phyloP scores from a whole-genome alignment of 495 filamentous ascomycete species.

The Hypoxylon lenormandii region DNA sequence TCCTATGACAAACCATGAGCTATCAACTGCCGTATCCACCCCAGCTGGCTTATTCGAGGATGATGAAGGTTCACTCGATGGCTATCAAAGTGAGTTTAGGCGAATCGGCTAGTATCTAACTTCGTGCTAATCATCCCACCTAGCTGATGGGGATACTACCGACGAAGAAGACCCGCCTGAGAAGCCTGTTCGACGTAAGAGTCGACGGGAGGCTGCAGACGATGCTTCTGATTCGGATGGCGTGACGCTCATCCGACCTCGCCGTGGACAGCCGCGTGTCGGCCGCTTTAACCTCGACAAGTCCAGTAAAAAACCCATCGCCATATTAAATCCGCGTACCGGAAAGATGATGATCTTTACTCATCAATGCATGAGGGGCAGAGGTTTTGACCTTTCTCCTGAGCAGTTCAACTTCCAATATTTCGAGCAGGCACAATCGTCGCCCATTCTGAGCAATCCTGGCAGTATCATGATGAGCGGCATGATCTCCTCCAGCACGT shows the following conservation, averaged over 20 bases:
- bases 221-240: slow-evolving; percentile 60
- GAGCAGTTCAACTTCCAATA: slow-evolving; percentile 62
- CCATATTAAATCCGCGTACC: slow-evolving; percentile 74
- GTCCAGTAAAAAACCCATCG: slow-evolving; percentile 75
- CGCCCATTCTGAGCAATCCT: slow-evolving; percentile 74
- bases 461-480: slow-evolving; percentile 82
- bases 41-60: slow-evolving; percentile 66
- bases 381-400: slow-evolving; percentile 59
- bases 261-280: slow-evolving; percentile 60
- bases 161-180: slow-evolving; percentile 78
- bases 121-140: slow-evolving; percentile 65
- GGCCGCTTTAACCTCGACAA: slow-evolving; percentile 67
- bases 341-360: slow-evolving; percentile 78
- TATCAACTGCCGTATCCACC: slow-evolving; percentile 55
- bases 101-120: slow-evolving; percentile 22
- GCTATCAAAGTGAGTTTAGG: slow-evolving; percentile 78
- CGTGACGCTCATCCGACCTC: slow-evolving; percentile 54
- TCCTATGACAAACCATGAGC: slow-evolving; percentile 64
- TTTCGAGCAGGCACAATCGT: slow-evolving; percentile 64
- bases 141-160: slow-evolving; percentile 87
- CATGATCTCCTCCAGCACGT: slow-evolving; percentile 65
- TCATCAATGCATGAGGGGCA: slow-evolving; percentile 50
- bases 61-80: slow-evolving; percentile 69
- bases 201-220: slow-evolving; percentile 54
- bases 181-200: slow-evolving; percentile 67